phyloP scores from a whole-genome alignment of 441 rosid species.

The Populus tomentosa region DNA sequence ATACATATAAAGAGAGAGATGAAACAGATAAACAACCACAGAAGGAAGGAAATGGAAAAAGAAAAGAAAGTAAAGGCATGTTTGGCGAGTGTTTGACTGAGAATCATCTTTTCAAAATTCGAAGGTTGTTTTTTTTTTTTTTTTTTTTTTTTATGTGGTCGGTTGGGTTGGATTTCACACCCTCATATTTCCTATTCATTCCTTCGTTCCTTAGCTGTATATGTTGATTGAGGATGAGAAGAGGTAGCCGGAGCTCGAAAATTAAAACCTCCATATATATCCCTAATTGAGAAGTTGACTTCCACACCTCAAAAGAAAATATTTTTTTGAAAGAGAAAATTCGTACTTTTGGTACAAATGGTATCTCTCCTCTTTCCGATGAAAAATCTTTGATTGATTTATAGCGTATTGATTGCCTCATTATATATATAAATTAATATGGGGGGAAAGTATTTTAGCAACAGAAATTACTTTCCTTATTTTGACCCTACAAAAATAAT shows the following conservation, averaged over 20 bases:
- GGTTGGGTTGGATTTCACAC: conserved; percentile 18
- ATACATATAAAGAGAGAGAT: conserved; percentile 5
- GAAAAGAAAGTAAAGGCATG: conserved; percentile 19
- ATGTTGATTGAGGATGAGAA: neutral
- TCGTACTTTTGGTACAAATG: neutral
- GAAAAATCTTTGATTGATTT: no score
- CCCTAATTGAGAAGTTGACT: neutral
- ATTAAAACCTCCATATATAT: neutral
- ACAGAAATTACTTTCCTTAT: no score
- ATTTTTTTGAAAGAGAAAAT: neutral
- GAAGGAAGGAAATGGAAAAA: neutral
- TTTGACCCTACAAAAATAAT: no score
- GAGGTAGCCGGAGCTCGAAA: neutral
- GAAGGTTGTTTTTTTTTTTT: neutral
- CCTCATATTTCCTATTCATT: neutral
- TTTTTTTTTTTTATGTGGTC: conserved; percentile 21
- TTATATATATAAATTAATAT: no score
- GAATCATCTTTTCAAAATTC: neutral
- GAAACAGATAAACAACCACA: conserved; percentile 9
- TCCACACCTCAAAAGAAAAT: neutral
- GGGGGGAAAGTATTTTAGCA: no score
- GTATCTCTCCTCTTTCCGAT: no score
- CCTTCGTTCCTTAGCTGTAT: neutral
- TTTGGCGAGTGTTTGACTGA: conserved; percentile 41
- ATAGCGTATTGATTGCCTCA: neutral